Conservation (phyloP, 164 flowering plant species). For the Hamamelis virginiana region DNA sequence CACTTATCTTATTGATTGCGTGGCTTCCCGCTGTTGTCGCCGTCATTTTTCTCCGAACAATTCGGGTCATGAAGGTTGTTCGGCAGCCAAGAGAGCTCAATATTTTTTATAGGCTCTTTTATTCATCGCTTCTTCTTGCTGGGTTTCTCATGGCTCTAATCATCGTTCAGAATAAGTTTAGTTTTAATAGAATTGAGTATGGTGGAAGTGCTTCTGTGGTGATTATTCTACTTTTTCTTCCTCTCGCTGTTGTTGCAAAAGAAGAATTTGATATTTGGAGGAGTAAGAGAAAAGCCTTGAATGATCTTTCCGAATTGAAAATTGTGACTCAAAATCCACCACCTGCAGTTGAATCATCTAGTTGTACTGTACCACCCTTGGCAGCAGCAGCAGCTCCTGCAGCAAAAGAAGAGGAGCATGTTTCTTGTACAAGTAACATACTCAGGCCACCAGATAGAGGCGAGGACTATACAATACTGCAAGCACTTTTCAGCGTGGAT, state of each 20-base stretch:
- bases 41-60: conserved; percentile 26
- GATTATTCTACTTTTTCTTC: conserved; percentile 31
- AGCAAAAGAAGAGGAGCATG: conserved; percentile 4
- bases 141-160: conserved; percentile 48
- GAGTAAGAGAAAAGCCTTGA: conserved; percentile 10
- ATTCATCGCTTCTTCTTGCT: conserved; percentile 39
- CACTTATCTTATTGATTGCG: conserved; percentile 40
- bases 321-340: conserved; percentile 9
- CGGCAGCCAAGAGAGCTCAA: conserved; percentile 29
- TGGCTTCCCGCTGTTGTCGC: conserved; percentile 48
- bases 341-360: background rate
- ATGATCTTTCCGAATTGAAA: conserved; percentile 1
- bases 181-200: conserved; percentile 30
- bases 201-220: conserved; percentile 28
- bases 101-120: conserved; percentile 33
- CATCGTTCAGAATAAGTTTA: conserved; percentile 28
- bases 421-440: conserved; percentile 25
- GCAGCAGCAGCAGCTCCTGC: background rate
- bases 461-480: conserved; percentile 52
- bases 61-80: conserved; percentile 34
- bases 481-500: conserved; percentile 53
- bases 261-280: conserved; percentile 29
- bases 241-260: conserved; percentile 24
- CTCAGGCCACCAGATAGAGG: conserved; percentile 46
- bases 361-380: background rate